Evolutionary conservation across 2,329 filamentous ascomycete species (phyloP), one percentile per base, ranked within the genome.

Genomic region (Pseudocercospora vitis): DNA sequence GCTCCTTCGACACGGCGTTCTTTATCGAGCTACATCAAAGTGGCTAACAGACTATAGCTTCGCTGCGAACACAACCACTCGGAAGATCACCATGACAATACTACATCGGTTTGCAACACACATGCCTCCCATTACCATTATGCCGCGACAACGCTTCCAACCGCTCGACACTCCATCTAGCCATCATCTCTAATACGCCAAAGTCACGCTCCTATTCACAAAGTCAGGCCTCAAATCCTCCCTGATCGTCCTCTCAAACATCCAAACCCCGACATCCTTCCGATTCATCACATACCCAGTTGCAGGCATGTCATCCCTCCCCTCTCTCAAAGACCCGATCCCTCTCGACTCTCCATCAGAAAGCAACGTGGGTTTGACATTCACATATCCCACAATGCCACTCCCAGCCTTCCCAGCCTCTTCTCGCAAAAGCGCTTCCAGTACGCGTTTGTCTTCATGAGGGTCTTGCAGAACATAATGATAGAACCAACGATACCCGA

Each of bases 251-350:
- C 65, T 68, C 63, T 71, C 65, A 53, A 68, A 74, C 16, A 74
- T 67, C 67, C 70, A 76, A 12, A 55, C 50, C 0, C 72, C 74
- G 1, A 76, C 73, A 64, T 76, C 73, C 33, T 52, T 62, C 55
- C 73, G 66, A 12, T 60, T 57, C 52, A 75, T 69, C 7, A 59
- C 65, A 58, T 71, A 74, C 3, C 73, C 74, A 33, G 74, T 47
- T 8, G 65, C 63, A 7, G 73, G 72, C 16, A 57, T 56, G 7
- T 62, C 66, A 18, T 69, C 63, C 8, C 53, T 56, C 0, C 73
- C 74, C 14, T 60, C 64, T 33, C 66, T 63, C 4, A 76, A 60
- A 9, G 52, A 59, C 5, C 61, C 53, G 48, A 68, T 39, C 0
- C 70, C 71, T 16, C 53, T 51, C 7, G 55, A 57, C 18, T 57